phyloP scores from a whole-genome alignment of 106 monocot genomes.

The Platanthera zijinensis region DNA sequence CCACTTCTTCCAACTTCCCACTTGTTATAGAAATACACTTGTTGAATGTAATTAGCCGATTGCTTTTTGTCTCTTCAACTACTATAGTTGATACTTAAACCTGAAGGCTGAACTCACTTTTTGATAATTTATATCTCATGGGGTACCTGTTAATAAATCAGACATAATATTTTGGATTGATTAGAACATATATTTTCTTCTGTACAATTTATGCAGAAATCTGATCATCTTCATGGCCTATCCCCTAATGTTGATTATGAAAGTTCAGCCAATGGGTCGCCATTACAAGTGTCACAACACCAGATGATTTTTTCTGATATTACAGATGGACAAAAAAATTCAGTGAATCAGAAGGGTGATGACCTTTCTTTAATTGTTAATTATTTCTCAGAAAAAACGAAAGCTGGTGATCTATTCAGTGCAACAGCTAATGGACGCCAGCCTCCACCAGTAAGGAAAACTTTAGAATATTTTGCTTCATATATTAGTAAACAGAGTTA shows the following conservation, averaged over 20 bases:
- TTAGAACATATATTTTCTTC: background rate
- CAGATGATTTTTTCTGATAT: conserved; percentile 25
- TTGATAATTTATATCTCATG: background rate
- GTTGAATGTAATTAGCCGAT: background rate
- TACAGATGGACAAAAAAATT: conserved; percentile 68
- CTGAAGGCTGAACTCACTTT: background rate
- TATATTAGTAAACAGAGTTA: background rate
- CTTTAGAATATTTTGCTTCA: conserved; percentile 1
- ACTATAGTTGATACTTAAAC: background rate
- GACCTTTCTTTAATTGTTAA: conserved; percentile 38
- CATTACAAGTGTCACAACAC: conserved; percentile 46
- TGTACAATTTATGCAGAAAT: conserved; percentile 45
- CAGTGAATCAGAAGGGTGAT: conserved; percentile 50
- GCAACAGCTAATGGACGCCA: conserved; percentile 50
- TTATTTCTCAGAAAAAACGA: conserved; percentile 65
- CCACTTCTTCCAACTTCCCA: no score
- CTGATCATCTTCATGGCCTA: conserved; percentile 46
- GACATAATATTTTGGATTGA: background rate
- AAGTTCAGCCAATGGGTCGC: conserved; percentile 61
- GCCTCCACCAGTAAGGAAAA: conserved; percentile 53
- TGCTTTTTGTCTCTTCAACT: background rate
- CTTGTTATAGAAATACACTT: background rate
- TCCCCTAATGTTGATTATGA: conserved; percentile 55
- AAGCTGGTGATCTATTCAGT: conserved; percentile 94
- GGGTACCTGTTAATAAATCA: background rate